Base-by-base conservation (phyloP, 2,329 filamentous ascomycete species). In the Cladosporium sp. region DNA sequence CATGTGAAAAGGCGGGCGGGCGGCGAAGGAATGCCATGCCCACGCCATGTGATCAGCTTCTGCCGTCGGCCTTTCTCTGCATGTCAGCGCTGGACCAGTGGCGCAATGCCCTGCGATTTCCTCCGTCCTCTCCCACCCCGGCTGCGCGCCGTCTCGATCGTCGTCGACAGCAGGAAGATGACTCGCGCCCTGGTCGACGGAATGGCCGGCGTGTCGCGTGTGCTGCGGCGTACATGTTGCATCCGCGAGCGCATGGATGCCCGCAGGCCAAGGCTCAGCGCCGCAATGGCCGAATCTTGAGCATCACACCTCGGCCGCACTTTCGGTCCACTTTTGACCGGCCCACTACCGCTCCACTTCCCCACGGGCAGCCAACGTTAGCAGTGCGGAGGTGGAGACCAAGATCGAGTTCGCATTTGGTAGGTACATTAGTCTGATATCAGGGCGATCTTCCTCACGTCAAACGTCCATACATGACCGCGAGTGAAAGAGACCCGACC, bases 11-110 rank as follows among this genome's bases (percentile, higher is more conserved):
- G 40, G 43, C 48, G 48, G 48, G 48, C 31, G 18, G 43, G 48
- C 48, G 48, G 48, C 51, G 50, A 43, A 55, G 55, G 44, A 49
- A 54, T 55, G 43, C 45, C 52, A 42, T 49, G 49, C 50, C 40
- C 19, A 19, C 22, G 33, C 41, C 54, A 54, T 53, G 56, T 58
- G 56, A 56, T 54, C 56, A 58, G 54, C 41, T 33, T 42, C 40
- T 34, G 46, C 34, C 46, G 46, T 11, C 46, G 40, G 48, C 40
- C 41, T 41, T 49, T 41, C 37, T 46, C 42, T 53, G 49, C 50
- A 53, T 50, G 45, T 46, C 54, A 56, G 45, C 42, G n/a, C 13
- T 19, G 11, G 2, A 6, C 43, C 31, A 16, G 35, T 38, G 35
- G 35, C 35, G 35, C n/a, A 14, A 8, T 38, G 35, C 35, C n/a